A percentile compares a stretch with the other conserved stretches of the same genome.
Evolutionary conservation across 176 grass and related monocot species (phyloP).

Genomic region (Eragrostis nindensis): DNA sequence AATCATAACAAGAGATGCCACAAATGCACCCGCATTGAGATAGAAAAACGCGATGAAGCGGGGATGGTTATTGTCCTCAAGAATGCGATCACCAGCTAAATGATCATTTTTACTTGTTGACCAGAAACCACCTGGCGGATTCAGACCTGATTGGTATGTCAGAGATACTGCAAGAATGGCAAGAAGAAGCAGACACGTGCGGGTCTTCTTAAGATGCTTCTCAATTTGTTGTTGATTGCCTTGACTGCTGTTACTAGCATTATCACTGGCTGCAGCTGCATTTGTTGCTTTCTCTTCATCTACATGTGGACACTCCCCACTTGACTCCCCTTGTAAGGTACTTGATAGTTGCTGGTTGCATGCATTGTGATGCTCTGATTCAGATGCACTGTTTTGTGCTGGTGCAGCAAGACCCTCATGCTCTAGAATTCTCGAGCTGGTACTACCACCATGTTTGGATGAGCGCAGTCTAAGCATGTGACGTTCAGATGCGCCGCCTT

Average conservation of each 20-base stretch:
- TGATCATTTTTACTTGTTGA: neutral
- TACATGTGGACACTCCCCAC: neutral
- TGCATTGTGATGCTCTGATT: neutral
- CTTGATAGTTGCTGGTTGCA: neutral
- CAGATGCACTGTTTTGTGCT: neutral
- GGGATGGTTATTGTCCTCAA: conserved; percentile 43
- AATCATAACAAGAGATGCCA: conserved; percentile 51
- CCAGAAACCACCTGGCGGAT: conserved; percentile 61
- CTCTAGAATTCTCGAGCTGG: no score
- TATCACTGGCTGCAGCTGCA: neutral
- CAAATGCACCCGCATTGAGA: conserved; percentile 47
- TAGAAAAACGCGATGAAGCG: conserved; percentile 53
- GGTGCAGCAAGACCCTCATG: no score
- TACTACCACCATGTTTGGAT: no score
- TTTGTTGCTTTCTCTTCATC: neutral
- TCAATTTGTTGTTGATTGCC: neutral
- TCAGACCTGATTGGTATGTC: conserved; percentile 49
- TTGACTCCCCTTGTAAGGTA: neutral
- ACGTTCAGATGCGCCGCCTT: no score
- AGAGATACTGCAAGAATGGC: conserved; percentile 54
- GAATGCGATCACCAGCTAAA: neutral
- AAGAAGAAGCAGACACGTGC: conserved; percentile 43
- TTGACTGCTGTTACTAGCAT: neutral
- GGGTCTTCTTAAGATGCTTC: conserved; percentile 41
- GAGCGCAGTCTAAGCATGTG: no score